phyloP scores from a whole-genome alignment of 1,284 basidiomycete species.

The Tranzscheliella williamsii region DNA sequence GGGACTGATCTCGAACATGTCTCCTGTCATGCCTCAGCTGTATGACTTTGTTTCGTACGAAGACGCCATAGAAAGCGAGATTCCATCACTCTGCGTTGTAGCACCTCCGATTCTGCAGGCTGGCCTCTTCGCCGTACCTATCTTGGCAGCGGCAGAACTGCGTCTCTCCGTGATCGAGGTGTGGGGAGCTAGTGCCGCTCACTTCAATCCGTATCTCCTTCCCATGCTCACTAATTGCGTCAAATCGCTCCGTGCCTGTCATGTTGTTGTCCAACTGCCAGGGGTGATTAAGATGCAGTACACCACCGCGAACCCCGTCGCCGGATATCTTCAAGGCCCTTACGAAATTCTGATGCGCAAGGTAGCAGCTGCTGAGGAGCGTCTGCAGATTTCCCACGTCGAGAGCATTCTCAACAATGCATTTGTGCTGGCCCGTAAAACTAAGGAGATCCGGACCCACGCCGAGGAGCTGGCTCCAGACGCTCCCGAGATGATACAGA shows the following conservation, averaged over 20 bases:
- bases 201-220: conserved; percentile 33
- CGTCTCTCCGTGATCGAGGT: conserved; percentile 30
- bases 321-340: conserved; percentile 28
- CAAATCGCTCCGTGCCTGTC: conserved; percentile 27
- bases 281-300: conserved; percentile 26
- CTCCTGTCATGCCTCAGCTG: conserved; percentile 27
- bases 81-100: conserved; percentile 24
- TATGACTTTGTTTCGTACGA: conserved; percentile 36
- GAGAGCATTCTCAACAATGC: conserved; percentile 25
- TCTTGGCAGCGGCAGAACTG: conserved; percentile 28
- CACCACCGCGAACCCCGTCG: conserved; percentile 22
- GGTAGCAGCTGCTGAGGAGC: conserved; percentile 19
- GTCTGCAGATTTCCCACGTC: conserved; percentile 23
- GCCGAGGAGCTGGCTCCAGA: conserved; percentile 27
- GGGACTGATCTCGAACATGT: conserved; percentile 19
- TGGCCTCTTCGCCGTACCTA: conserved; percentile 25
- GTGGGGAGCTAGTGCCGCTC: conserved; percentile 26
- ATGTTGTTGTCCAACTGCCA: conserved; percentile 23
- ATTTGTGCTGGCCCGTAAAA: conserved; percentile 15
- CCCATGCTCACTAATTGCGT: conserved; percentile 30
- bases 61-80: conserved; percentile 20
- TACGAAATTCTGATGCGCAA: conserved; percentile 36
- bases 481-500: conserved; percentile 26
- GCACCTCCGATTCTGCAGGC: conserved; percentile 29
- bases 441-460: conserved; percentile 15